phyloP scores from a whole-genome alignment of 2,329 filamentous ascomycete genomes.

The Cordyceps javanica region DNA sequence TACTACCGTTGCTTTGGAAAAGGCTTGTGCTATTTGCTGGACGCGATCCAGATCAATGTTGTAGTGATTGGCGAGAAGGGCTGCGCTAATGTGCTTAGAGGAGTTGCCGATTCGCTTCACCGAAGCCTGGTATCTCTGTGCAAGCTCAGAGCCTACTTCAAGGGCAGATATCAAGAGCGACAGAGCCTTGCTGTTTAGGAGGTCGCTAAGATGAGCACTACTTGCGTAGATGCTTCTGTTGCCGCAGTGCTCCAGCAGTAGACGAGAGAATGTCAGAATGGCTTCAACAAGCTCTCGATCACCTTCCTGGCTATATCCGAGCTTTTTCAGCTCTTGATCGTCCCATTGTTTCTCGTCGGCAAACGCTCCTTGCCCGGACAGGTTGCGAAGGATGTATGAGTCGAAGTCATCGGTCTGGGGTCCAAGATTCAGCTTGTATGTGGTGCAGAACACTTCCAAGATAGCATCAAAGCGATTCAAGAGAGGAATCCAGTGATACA shows the following conservation, averaged over 20 bases:
- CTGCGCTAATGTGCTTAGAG: conserved; percentile 60
- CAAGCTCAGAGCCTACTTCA: conserved; percentile 75
- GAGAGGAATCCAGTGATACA: conserved; percentile 96
- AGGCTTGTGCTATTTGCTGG: conserved; percentile 75
- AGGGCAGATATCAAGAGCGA: conserved; percentile 72
- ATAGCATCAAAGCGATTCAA: conserved; percentile 91
- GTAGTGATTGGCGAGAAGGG: conserved; percentile 78
- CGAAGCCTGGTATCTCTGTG: conserved; percentile 86
- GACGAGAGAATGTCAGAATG: conserved; percentile 76
- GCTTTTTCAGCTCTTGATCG: conserved; percentile 40
- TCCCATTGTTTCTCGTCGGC: conserved; percentile 43
- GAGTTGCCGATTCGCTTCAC: conserved; percentile 68
- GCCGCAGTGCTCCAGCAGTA: conserved; percentile 89
- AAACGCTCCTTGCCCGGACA: conserved; percentile 44
- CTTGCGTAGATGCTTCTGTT: conserved; percentile 96
- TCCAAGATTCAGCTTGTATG: conserved; percentile 73
- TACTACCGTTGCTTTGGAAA: conserved; percentile 62
- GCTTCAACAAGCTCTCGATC: conserved; percentile 75
- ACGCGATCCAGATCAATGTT: conserved; percentile 74
- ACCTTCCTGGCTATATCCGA: conserved; percentile 67
- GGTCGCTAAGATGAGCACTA: conserved; percentile 79
- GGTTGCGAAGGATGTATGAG: conserved; percentile 56
- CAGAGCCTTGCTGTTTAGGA: conserved; percentile 81
- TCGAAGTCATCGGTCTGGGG: conserved; percentile 75
- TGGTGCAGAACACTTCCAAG: conserved; percentile 71